Conservation (phyloP, 768 basidiomycete genomes). For the Chiua virens region DNA sequence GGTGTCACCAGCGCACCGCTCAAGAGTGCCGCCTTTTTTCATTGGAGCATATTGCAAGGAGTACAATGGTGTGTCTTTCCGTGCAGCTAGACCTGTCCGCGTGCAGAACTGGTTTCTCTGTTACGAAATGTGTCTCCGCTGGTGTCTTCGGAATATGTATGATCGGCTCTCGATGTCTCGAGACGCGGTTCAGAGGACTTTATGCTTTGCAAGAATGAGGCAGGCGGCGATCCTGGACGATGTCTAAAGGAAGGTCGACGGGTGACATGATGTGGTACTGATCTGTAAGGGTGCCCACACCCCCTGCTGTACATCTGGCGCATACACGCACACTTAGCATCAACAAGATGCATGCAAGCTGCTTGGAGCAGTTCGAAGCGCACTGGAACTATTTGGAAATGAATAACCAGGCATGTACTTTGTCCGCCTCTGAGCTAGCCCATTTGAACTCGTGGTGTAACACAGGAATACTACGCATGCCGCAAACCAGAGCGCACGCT, state of each 20-base stretch:
- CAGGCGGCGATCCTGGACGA: conserved; percentile 76
- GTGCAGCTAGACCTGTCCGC: background rate
- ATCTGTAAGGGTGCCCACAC: conserved; percentile 60
- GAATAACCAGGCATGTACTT: conserved; percentile 83
- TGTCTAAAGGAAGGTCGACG: conserved; percentile 95
- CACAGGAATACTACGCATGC: conserved; percentile 84
- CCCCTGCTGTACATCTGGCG: background rate
- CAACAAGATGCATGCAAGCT: conserved; percentile 90
- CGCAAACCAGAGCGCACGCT: conserved; percentile 84
- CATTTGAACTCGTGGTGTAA: background rate
- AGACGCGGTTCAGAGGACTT: conserved; percentile 66
- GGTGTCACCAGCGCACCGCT: conserved; percentile 90
- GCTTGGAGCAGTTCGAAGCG: conserved; percentile 78
- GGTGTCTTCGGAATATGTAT: background rate
- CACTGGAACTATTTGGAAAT: conserved; percentile 95
- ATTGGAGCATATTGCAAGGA: conserved; percentile 82
- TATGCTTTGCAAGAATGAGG: conserved; percentile 97
- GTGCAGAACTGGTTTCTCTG: too few species aligned
- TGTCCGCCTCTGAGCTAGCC: background rate
- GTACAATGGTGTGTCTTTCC: conserved; percentile 78
- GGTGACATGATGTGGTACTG: conserved; percentile 92
- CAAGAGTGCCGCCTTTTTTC: conserved; percentile 96
- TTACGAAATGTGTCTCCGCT: too few species aligned
- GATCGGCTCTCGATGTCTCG: too few species aligned
- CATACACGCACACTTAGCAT: conserved; percentile 55